Conservation (phyloP, 1,284 basidiomycete species). For the Cutaneotrichosporon sp. region DNA sequence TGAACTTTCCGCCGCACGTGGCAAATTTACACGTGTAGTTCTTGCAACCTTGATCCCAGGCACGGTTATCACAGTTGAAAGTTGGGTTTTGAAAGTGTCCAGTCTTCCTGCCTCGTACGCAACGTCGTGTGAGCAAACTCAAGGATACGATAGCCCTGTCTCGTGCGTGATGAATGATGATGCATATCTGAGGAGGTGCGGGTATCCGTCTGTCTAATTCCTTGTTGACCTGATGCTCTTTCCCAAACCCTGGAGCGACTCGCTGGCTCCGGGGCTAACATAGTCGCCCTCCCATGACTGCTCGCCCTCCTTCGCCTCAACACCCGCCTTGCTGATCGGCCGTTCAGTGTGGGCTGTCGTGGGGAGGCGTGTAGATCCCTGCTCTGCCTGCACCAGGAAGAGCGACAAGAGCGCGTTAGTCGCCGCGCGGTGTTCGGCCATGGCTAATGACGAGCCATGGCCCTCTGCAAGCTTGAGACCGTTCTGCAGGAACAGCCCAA, state of each 20-base stretch:
- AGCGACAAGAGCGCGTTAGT: conserved; percentile 42
- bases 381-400: conserved; percentile 34
- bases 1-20: not conserved
- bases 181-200: conserved; percentile 13
- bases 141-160: not conserved
- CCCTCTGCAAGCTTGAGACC: conserved; percentile 86
- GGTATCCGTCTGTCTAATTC: conserved; percentile 7
- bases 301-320: not conserved
- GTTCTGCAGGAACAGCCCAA: conserved; percentile 83
- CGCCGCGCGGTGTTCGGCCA: conserved; percentile 87
- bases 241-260: conserved; percentile 14
- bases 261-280: conserved; percentile 5
- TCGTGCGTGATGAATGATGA: conserved; percentile 7
- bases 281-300: conserved; percentile 6
- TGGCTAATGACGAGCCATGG: conserved; percentile 83
- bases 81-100: not conserved
- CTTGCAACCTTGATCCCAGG: not conserved
- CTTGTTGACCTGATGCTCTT: conserved; percentile 9
- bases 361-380: conserved; percentile 7
- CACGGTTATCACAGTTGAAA: no score
- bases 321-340: conserved; percentile 5
- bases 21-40: not conserved
- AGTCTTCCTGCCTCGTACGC: not conserved
- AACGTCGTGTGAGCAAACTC: not conserved
- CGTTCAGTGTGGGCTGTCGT: conserved; percentile 8